phyloP scores from a whole-genome alignment of 2,329 filamentous ascomycete species.

The Phyllosticta paracitricarpa region DNA sequence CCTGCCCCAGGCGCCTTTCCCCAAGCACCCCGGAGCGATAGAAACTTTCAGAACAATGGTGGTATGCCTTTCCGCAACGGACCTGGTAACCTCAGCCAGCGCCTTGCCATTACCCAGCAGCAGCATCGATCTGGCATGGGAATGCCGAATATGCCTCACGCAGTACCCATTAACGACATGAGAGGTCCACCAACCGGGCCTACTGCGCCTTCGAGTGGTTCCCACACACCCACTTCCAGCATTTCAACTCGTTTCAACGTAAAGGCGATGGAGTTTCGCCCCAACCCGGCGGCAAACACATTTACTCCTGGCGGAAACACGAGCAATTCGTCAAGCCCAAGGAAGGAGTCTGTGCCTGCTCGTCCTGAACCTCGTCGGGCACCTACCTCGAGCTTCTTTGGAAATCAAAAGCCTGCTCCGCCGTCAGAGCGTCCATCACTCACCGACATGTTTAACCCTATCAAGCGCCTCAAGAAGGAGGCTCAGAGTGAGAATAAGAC shows the following conservation, averaged over 20 bases:
- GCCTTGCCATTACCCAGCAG: constrained; percentile 42
- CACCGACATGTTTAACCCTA: constrained; percentile 48
- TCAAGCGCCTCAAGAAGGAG: constrained; percentile 63
- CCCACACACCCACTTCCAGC: constrained; percentile 45
- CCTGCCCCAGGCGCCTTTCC: constrained; percentile 4
- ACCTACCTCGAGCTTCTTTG: constrained; percentile 44
- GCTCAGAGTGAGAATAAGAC: constrained; percentile 38
- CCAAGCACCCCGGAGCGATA: constrained; percentile 6
- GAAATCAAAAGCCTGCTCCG: constrained; percentile 62
- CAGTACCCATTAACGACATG: constrained; percentile 52
- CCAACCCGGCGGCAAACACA: constrained; percentile 66
- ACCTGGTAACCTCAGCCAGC: constrained; percentile 39
- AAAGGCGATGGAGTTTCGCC: constrained; percentile 67
- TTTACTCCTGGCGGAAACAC: constrained; percentile 62
- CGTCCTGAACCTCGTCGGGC: constrained; percentile 20
- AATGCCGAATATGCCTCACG: constrained; percentile 41
- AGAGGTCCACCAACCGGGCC: constrained; percentile 68
- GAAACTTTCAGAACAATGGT: constrained; percentile 28
- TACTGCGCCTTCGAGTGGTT: constrained; percentile 39
- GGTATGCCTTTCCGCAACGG: constrained; percentile 26
- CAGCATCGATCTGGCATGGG: constrained; percentile 37
- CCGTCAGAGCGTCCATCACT: constrained; percentile 45
- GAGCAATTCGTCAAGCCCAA: constrained; percentile 63
- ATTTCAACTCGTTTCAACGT: constrained; percentile 49
- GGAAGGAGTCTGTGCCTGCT: constrained; percentile 38